These are phyloP conservation scores for Verticillium tricorpus DNA, from an alignment of 2,329 filamentous ascomycete genomes.

Conservation along the genomic window DNA sequence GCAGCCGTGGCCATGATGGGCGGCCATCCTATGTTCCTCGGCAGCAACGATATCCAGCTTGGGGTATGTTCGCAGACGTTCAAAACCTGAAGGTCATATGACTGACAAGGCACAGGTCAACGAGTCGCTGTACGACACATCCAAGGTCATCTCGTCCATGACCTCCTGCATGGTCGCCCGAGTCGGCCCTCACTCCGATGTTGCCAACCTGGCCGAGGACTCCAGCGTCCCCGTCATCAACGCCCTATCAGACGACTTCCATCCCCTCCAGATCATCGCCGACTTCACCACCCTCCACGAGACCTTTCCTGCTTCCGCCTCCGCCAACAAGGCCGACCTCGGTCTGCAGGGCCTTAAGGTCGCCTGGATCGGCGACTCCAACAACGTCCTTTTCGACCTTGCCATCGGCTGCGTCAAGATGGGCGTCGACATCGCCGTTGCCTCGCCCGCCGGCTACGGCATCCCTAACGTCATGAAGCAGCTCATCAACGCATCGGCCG, in stretches of 20 bases:
- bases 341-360: conserved; percentile 82
- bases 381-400: conserved; percentile 94
- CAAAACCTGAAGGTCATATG: not conserved
- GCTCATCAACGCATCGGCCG: conserved; percentile 62
- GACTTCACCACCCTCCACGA: conserved; percentile 91
- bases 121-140: conserved; percentile 90
- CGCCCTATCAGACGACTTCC: conserved; percentile 83
- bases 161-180: conserved; percentile 78
- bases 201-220: conserved; percentile 64
- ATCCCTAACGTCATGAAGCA: conserved; percentile 73
- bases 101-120: conserved; percentile 58
- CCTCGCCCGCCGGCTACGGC: conserved; percentile 78
- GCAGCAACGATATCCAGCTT: conserved; percentile 92
- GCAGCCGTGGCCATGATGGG: conserved; percentile 83
- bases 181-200: conserved; percentile 72
- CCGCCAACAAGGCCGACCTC: conserved; percentile 35
- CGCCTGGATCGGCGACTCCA: conserved; percentile 94
- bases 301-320: conserved; percentile 52
- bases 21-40: conserved; percentile 93
- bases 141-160: conserved; percentile 91
- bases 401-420: conserved; percentile 84
- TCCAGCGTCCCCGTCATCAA: conserved; percentile 81
- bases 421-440: conserved; percentile 81
- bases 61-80: conserved; percentile 52
- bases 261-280: conserved; percentile 90